Evolutionary conservation across 2,329 filamentous ascomycete genomes (phyloP).

Genomic region (Penicillium sp.): DNA sequence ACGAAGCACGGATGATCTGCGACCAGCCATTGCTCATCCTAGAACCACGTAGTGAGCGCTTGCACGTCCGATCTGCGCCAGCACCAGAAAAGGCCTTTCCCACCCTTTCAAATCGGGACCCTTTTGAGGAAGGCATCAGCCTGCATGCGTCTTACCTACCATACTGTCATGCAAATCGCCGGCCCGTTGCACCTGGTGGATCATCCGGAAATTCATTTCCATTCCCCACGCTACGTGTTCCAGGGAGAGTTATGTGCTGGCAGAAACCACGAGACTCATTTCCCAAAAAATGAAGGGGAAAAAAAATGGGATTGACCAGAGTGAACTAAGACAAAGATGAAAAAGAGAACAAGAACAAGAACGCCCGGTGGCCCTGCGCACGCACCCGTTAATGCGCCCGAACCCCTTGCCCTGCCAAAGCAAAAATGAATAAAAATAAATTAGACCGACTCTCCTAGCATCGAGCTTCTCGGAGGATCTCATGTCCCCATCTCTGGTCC

Average conservation of each 20-base stretch:
- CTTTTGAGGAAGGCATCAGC: not conserved
- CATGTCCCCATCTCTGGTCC: conserved; percentile 35
- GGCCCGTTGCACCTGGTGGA: conserved; percentile 13
- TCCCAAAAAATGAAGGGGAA: not conserved
- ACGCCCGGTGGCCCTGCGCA: conserved; percentile 17
- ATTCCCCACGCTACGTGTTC: conserved; percentile 17
- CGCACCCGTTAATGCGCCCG: conserved; percentile 21
- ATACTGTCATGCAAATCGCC: conserved; percentile 10
- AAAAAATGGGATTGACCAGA: conserved; percentile 3
- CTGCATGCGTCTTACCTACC: conserved; percentile 9
- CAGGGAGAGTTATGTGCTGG: not conserved
- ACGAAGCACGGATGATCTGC: conserved; percentile 14
- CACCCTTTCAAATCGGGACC: not conserved
- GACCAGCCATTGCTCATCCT: conserved; percentile 9
- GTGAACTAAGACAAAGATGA: conserved; percentile 1
- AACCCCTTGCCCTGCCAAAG: conserved; percentile 17
- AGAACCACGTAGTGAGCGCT: not conserved
- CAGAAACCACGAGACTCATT: not conserved
- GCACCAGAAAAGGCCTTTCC: not conserved
- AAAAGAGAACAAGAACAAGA: not conserved
- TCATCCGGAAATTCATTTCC: conserved; percentile 12
- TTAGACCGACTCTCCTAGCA: not conserved
- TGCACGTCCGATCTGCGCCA: not conserved
- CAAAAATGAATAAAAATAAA: conserved; percentile 4
- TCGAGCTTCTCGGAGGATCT: not conserved